Evolutionary conservation across 1,284 basidiomycete genomes (phyloP).

Genomic region (Malassezia equina): DNA sequence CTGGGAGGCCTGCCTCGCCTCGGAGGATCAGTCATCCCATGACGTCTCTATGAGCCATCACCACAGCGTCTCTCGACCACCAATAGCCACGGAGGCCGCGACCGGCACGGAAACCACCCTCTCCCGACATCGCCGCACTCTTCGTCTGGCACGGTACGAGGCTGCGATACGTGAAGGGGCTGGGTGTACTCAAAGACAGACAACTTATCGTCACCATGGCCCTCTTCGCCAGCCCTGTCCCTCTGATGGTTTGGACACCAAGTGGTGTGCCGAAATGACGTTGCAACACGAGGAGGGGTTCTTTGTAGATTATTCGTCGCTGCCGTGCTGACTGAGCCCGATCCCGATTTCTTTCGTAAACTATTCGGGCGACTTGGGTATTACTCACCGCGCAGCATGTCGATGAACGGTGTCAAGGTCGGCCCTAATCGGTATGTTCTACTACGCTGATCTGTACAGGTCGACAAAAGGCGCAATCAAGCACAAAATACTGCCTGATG

Average conservation of each 20-base stretch:
- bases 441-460: not conserved
- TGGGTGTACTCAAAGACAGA: not conserved
- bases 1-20: not conserved
- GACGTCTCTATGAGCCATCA: not conserved
- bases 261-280: not conserved
- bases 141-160: conserved; percentile 8
- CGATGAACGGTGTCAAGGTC: not conserved
- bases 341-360: not conserved
- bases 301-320: conserved; percentile 12
- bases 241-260: not conserved
- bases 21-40: not conserved
- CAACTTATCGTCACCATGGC: not conserved
- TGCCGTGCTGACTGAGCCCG: not conserved
- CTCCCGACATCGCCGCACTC: not conserved
- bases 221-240: not conserved
- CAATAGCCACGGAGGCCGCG: not conserved
- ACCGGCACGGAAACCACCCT: not conserved
- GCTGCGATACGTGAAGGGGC: conserved; percentile 7
- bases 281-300: not conserved
- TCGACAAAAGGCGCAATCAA: conserved; percentile 78
- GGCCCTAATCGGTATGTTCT: conserved; percentile 13
- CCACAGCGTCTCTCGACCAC: not conserved
- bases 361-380: not conserved
- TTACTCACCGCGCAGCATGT: not conserved
- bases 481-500: conserved; percentile 84